phyloP scores from a whole-genome alignment of 1,284 basidiomycete genomes.

The Laetiporus sulphureus region DNA sequence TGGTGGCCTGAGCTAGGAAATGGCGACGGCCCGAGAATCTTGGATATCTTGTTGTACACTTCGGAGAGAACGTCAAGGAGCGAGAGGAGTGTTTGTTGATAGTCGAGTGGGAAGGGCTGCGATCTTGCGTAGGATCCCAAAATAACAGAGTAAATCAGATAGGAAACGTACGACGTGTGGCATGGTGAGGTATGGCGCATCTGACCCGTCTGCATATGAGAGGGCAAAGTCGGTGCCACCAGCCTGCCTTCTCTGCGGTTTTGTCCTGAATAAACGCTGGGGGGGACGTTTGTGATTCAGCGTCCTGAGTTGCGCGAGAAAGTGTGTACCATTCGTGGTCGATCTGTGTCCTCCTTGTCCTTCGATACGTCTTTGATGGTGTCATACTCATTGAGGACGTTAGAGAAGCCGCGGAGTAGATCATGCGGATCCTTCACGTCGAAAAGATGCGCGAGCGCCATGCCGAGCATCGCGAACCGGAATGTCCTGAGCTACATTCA shows the following conservation, averaged over 20 bases:
- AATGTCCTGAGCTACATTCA: conserved; percentile 45
- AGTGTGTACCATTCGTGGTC: conserved; percentile 62
- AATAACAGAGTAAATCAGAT: background rate
- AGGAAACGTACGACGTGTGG: conserved; percentile 60
- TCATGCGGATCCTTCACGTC: conserved; percentile 76
- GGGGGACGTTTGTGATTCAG: conserved; percentile 8
- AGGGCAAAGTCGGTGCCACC: conserved; percentile 55
- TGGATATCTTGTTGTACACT: conserved; percentile 78
- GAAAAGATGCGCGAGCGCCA: conserved; percentile 76
- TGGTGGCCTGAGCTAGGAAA: conserved; percentile 58
- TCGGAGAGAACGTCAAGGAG: conserved; percentile 83
- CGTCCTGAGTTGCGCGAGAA: background rate
- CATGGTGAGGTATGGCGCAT: conserved; percentile 65
- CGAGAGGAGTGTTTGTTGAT: conserved; percentile 80
- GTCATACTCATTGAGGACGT: conserved; percentile 73
- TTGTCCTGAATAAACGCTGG: conserved; percentile 56
- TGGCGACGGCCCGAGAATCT: conserved; percentile 71
- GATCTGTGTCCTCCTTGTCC: conserved; percentile 79
- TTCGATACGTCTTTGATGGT: conserved; percentile 40
- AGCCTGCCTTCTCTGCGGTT: conserved; percentile 42
- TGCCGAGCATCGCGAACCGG: conserved; percentile 75
- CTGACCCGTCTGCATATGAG: conserved; percentile 52
- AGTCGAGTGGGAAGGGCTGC: conserved; percentile 81
- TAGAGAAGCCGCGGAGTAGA: conserved; percentile 65
- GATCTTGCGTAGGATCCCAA: background rate